These are phyloP conservation scores for Chlamydomonas eustigma DNA, from an alignment of 139 green algal species.

Conservation along the genomic window DNA sequence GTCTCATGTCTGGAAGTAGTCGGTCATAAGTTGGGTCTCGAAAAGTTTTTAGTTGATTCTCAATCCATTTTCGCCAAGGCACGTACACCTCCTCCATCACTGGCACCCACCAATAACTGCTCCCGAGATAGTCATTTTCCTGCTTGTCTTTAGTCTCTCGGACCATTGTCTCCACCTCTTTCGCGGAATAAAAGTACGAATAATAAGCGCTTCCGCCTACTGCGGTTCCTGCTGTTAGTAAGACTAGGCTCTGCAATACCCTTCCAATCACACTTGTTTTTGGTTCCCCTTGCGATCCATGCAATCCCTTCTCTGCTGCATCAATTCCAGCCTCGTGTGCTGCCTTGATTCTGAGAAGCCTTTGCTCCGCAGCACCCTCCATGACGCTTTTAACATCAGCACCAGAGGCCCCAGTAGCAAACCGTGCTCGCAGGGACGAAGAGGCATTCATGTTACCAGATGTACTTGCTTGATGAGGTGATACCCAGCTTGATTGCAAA, in stretches of 20 bases:
- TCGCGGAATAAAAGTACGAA: slow-evolving; percentile 12
- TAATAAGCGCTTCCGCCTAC: background rate
- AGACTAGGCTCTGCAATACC: no score
- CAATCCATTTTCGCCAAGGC: background rate
- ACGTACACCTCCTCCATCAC: slow-evolving; percentile 12
- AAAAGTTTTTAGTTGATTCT: slow-evolving; percentile 62
- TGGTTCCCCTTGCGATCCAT: background rate
- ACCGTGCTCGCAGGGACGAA: no score
- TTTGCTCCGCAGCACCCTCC: slow-evolving; percentile 8
- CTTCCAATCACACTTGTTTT: no score
- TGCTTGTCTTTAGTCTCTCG: background rate
- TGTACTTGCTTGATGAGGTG: no score
- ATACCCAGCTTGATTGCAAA: no score
- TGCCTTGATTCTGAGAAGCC: background rate
- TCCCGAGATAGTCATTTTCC: slow-evolving; percentile 2
- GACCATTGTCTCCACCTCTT: slow-evolving; percentile 8
- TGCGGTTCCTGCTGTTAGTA: background rate
- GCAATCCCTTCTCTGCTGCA: background rate
- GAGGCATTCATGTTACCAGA: no score
- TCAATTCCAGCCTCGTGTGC: background rate
- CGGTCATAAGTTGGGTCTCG: slow-evolving; percentile 81
- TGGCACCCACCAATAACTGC: slow-evolving; percentile 1
- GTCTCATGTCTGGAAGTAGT: background rate
- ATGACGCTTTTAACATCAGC: background rate
- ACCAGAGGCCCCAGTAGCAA: no score